These are phyloP conservation scores for Penicillium coffeae DNA, from an alignment of 495 filamentous ascomycete species.

Conservation along the genomic window DNA sequence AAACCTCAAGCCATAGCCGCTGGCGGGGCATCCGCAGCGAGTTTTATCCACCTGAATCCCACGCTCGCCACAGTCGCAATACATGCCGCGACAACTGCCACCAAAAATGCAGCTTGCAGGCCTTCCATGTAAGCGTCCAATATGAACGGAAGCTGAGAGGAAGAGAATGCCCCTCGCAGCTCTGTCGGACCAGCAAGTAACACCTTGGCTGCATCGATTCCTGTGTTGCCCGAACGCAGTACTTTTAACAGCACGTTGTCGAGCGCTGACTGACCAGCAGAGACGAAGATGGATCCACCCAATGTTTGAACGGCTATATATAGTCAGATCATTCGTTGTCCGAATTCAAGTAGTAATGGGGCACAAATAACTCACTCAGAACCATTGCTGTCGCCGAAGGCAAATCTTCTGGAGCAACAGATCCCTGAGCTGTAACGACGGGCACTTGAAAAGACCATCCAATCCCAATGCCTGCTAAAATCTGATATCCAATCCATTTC, in stretches of 20 bases:
- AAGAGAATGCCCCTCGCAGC: conserved; percentile 38
- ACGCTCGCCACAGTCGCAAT: conserved; percentile 6
- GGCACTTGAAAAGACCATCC: conserved; percentile 31
- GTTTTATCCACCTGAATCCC: conserved; percentile 4
- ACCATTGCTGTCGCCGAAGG: conserved; percentile 18
- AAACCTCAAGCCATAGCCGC: no score
- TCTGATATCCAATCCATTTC: conserved; percentile 41
- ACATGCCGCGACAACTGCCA: conserved; percentile 8
- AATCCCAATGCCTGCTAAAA: conserved; percentile 29
- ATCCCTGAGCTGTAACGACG: conserved; percentile 24
- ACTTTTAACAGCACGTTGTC: conserved; percentile 59
- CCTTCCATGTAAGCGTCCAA: conserved; percentile 52
- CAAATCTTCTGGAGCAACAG: conserved; percentile 13
- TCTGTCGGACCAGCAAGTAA: conserved; percentile 45
- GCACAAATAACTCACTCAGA: conserved; percentile 4
- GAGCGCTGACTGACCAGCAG: conserved; percentile 51
- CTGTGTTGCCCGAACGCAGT: conserved; percentile 30
- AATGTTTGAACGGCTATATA: conserved; percentile 8
- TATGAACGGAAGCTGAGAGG: conserved; percentile 43
- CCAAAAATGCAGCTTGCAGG: conserved; percentile 6
- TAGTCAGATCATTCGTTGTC: neutral
- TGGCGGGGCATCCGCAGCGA: no score
- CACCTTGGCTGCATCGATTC: conserved; percentile 33
- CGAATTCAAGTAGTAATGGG: neutral
- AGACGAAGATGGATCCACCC: conserved; percentile 8